Conservation (phyloP, 768 basidiomycete species). For the Ramaria sp. region DNA sequence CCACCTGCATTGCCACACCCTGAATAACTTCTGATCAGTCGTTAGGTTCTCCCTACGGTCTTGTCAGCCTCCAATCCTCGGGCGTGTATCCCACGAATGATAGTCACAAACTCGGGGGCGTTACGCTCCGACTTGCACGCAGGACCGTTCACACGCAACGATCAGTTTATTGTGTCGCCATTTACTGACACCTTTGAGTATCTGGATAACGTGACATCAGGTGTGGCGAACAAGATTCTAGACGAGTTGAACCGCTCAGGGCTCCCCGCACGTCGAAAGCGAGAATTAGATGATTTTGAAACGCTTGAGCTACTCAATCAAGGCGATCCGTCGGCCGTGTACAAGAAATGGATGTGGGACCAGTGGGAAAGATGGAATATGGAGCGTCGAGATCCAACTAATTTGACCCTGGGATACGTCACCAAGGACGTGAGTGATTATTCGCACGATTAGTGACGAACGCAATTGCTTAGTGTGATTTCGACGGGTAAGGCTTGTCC, state of each 20-base stretch:
- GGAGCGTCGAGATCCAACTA: slow-evolving; percentile 12
- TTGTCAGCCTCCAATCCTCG: slow-evolving; percentile 56
- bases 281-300: neutral
- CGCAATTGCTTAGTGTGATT: neutral
- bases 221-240: slow-evolving; percentile 43
- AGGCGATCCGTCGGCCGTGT: neutral
- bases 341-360: neutral
- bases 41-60: slow-evolving; percentile 43
- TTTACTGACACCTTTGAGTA: slow-evolving; percentile 57
- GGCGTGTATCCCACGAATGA: slow-evolving; percentile 45
- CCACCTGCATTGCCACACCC: slow-evolving; percentile 10
- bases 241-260: slow-evolving; percentile 1
- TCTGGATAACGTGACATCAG: slow-evolving; percentile 42
- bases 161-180: slow-evolving; percentile 66
- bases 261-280: neutral
- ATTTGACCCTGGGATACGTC: slow-evolving; percentile 66
- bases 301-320: neutral
- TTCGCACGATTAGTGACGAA: neutral
- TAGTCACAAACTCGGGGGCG: slow-evolving; percentile 54
- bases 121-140: slow-evolving; percentile 57
- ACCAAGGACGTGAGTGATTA: slow-evolving; percentile 46
- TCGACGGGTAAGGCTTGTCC: slow-evolving; percentile 43
- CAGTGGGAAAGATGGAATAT: neutral
- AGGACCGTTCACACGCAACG: slow-evolving; percentile 70
- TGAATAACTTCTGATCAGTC: neutral